Conservation (phyloP, 148 eudicot species). For the Chenopodium album region DNA sequence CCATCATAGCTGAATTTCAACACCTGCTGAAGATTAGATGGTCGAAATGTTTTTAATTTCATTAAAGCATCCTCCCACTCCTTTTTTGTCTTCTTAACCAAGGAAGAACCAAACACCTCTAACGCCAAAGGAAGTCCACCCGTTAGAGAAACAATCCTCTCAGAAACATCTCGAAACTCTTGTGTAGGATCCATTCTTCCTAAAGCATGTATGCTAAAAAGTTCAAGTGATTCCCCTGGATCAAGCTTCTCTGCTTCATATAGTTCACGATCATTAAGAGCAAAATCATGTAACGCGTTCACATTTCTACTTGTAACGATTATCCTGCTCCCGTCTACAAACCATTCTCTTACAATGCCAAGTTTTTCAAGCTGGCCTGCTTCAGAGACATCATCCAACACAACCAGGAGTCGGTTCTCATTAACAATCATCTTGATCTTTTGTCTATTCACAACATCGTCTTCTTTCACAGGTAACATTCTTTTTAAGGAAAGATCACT, state of each 20-base stretch:
- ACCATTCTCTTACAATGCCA: slow-evolving; percentile 36
- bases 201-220: slow-evolving; percentile 57
- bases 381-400: slow-evolving; percentile 54
- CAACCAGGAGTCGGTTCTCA: slow-evolving; percentile 38
- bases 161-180: slow-evolving; percentile 26
- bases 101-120: slow-evolving; percentile 62
- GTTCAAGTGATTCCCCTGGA: slow-evolving; percentile 37
- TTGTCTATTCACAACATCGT: slow-evolving; percentile 11
- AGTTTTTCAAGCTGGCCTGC: slow-evolving; percentile 31
- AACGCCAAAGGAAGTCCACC: slow-evolving; percentile 69
- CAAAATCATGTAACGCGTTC: slow-evolving; percentile 15
- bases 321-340: slow-evolving; percentile 51
- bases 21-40: slow-evolving; percentile 42
- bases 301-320: slow-evolving; percentile 49
- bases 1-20: slow-evolving; percentile 51
- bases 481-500: slow-evolving; percentile 27
- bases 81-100: slow-evolving; percentile 40
- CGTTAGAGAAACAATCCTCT: slow-evolving; percentile 42
- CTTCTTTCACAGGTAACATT: slow-evolving; percentile 6
- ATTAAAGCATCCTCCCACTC: slow-evolving; percentile 49
- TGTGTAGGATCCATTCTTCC: slow-evolving; percentile 43
- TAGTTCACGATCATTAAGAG: slow-evolving; percentile 28
- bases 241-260: slow-evolving; percentile 42
- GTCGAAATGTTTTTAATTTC: slow-evolving; percentile 40
- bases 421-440: slow-evolving; percentile 14